These are phyloP conservation scores for Rhododendron kiyosumense DNA, from an alignment of 148 eudicot genomes.

Conservation along the genomic window DNA sequence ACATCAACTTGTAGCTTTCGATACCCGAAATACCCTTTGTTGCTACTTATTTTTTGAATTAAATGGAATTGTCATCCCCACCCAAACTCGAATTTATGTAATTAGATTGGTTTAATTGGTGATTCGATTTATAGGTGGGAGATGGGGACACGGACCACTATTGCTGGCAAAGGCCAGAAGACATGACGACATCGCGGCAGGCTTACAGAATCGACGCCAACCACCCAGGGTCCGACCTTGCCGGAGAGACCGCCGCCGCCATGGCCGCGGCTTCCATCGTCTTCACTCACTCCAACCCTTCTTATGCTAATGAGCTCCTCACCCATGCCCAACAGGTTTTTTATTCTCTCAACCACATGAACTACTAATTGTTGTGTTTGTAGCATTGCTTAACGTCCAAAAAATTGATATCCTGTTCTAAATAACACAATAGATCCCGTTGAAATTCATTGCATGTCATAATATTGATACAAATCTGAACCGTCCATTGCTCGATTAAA, in stretches of 20 bases:
- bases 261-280: slow-evolving; percentile 91
- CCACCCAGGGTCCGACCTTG: slow-evolving; percentile 91
- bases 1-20: not conserved
- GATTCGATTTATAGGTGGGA: slow-evolving; percentile 56
- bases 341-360: not conserved
- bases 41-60: not conserved
- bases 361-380: not conserved
- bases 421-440: not conserved
- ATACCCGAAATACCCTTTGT: not conserved
- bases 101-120: not conserved
- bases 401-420: no score
- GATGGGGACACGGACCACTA: slow-evolving; percentile 93
- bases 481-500: no score
- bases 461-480: no score
- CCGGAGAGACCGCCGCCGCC: slow-evolving; percentile 91
- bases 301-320: slow-evolving; percentile 70
- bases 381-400: no score
- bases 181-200: slow-evolving; percentile 79
- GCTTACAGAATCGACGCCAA: slow-evolving; percentile 79
- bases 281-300: slow-evolving; percentile 56
- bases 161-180: slow-evolving; percentile 99
- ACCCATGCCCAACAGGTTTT: slow-evolving; percentile 86
- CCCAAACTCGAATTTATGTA: not conserved
- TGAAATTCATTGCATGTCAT: not conserved
- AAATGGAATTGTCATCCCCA: not conserved